Evolutionary conservation across 163 green algal genomes (phyloP).

Genomic region (Scenedesmus sp.): DNA sequence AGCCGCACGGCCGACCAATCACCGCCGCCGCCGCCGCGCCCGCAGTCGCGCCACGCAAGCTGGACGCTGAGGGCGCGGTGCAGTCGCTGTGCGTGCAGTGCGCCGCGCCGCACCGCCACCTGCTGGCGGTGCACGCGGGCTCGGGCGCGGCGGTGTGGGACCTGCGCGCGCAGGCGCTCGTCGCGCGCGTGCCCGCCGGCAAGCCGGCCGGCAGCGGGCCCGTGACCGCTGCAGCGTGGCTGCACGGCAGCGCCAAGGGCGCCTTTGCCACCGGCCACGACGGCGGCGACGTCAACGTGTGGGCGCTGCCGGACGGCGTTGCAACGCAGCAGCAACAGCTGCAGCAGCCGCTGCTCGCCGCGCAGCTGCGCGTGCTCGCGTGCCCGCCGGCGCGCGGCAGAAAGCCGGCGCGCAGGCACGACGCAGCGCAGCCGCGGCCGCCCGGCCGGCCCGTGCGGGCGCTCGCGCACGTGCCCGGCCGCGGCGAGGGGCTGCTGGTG

Average conservation of each 20-base stretch:
- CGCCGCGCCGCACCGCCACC: constrained; percentile 33
- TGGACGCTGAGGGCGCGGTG: constrained; percentile 54
- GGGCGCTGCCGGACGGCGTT: constrained; percentile 44
- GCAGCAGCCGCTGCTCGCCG: neutral
- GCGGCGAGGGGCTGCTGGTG: constrained; percentile 60
- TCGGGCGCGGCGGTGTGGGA: constrained; percentile 69
- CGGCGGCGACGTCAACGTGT: constrained; percentile 64
- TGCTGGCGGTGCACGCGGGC: constrained; percentile 61
- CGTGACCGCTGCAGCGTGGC: constrained; percentile 52
- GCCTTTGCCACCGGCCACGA: constrained; percentile 72
- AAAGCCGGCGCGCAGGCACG: too few species aligned
- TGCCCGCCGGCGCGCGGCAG: too few species aligned
- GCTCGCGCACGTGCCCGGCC: constrained; percentile 55
- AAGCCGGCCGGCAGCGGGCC: constrained; percentile 36
- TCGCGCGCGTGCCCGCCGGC: constrained; percentile 26
- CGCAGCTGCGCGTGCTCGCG: constrained; percentile 43
- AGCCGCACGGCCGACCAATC: too few species aligned
- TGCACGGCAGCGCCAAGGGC: constrained; percentile 46
- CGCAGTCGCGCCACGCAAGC: constrained; percentile 59
- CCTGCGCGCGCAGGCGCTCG: constrained; percentile 42
- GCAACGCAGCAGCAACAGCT: constrained; percentile 2
- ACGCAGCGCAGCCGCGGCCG: neutral
- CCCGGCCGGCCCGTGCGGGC: constrained; percentile 30
- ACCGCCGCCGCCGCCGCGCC: neutral
- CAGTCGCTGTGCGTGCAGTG: constrained; percentile 42